Evolutionary conservation across 768 basidiomycete species (phyloP).

Genomic region (Auricularia sp.): DNA sequence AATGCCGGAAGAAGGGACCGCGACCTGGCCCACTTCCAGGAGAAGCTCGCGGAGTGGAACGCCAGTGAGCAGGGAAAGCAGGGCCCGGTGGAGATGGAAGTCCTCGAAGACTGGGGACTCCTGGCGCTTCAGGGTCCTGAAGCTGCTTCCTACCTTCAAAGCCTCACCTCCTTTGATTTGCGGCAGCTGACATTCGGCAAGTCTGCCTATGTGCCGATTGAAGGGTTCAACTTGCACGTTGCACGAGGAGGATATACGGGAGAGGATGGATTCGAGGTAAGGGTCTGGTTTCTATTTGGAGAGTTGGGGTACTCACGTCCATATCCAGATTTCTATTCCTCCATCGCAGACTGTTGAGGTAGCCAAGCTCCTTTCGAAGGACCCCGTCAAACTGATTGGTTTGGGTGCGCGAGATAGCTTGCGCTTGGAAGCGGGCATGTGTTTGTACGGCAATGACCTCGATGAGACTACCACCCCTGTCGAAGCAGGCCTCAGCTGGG

Average conservation of each 20-base stretch:
- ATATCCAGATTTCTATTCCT: conserved; percentile 72
- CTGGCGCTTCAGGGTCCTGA: conserved; percentile 90
- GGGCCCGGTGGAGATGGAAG: conserved; percentile 64
- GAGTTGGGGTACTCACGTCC: not conserved
- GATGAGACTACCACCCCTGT: conserved; percentile 80
- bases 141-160: conserved; percentile 70
- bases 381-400: conserved; percentile 65
- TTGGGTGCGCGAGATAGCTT: conserved; percentile 88
- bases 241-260: conserved; percentile 96
- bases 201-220: conserved; percentile 69
- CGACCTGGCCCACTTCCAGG: conserved; percentile 69
- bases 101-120: conserved; percentile 77
- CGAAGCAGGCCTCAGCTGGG: conserved; percentile 87
- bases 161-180: conserved; percentile 65
- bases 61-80: conserved; percentile 29
- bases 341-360: conserved; percentile 64
- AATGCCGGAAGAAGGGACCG: conserved; percentile 81
- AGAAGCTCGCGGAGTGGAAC: conserved; percentile 75
- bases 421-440: conserved; percentile 94
- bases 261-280: conserved; percentile 94
- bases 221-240: conserved; percentile 67
- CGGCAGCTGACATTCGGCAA: conserved; percentile 70
- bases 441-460: conserved; percentile 89
- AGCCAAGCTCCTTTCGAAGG: conserved; percentile 48
- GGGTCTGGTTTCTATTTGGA: not conserved